Evolutionary conservation across 2,329 filamentous ascomycete species (phyloP), one percentile per base, ranked within the genome.

Genomic region (Zelopaecilomyces penicillatus): DNA sequence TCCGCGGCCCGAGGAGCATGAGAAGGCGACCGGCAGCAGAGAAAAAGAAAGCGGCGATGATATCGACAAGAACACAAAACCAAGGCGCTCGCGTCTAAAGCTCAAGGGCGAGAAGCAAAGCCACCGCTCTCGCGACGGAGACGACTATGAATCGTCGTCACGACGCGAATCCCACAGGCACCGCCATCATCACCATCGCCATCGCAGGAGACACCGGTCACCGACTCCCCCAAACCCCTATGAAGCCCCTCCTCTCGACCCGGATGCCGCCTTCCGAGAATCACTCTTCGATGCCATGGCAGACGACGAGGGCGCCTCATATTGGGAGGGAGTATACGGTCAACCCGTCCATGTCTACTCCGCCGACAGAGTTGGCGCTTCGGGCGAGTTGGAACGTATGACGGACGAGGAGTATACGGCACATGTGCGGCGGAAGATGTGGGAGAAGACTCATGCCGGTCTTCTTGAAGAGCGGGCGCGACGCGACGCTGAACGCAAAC

Each of bases 231-330:
- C 65, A 0, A 70, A 78, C 47, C 72, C 73, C 0, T 64, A 70
- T 53, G 68, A 69, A 0, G 63, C 65, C 3, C 64, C 66, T 2
- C 62, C 69, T 1, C 69, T 86, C 11, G 78, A 85, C 53, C 75
- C 87, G 0, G 82, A 88, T 35, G 71, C 76, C 0, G 88, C 91
- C 1, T 98, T 98, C 63, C 83, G 87, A 30, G 87, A 95, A 63
- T 95, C 89, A 1, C 81, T 98, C 5, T 97, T 97, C 67, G 93
- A 98, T 63, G 93, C 93, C 30, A 83, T 98, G 65, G 91, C 89
- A 33, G 93, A 98, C 64, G 91, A 97, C 60, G 93, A 98, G 66
- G 93, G 91, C 39, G 93, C 93, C 2, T 78, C 82, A 6, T 98
- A 93, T 68, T 98, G 93, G 93, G 85, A 96, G 63, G 80, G 80